Percentiles rank a stretch among this genome's conserved stretches.
Evolutionary conservation across 225 moss, liverwort and hornwort genomes (phyloP).

Genomic region (Pseudisothecium myosuroides): DNA sequence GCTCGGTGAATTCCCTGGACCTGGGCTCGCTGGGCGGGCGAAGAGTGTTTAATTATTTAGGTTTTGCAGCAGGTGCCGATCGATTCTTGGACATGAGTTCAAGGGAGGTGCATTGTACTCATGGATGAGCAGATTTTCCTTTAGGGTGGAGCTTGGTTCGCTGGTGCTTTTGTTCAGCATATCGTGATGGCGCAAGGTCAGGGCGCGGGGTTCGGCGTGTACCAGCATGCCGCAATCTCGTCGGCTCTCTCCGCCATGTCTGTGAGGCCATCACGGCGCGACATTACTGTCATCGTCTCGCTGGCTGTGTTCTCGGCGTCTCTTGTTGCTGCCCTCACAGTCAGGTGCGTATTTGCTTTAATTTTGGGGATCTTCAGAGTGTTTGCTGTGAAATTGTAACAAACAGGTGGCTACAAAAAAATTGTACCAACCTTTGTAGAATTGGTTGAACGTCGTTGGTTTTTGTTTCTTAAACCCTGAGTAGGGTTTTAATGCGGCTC

Average conservation of each 20-base stretch:
- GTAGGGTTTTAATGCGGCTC: neutral
- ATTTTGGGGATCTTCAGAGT: neutral
- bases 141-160: neutral
- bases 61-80: neutral
- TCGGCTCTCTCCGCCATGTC: constrained; percentile 65
- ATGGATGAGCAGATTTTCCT: neutral
- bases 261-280: constrained; percentile 71
- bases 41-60: neutral
- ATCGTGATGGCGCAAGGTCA: constrained; percentile 21
- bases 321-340: constrained; percentile 15
- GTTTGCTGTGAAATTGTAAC: neutral
- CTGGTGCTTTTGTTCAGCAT: neutral
- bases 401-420: neutral
- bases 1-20: neutral
- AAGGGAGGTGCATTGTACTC: neutral
- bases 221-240: constrained; percentile 60
- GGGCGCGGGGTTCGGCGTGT: constrained; percentile 58
- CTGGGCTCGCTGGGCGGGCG: neutral
- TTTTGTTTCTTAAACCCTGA: neutral
- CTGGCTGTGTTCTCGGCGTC: constrained; percentile 29
- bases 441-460: neutral
- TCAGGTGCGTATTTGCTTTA: constrained; percentile 1
- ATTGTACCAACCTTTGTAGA: neutral
- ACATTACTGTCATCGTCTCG: constrained; percentile 46
- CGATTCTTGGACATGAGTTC: neutral